Evolutionary conservation across 2,329 filamentous ascomycete species (phyloP), one percentile per base, ranked within the genome.

Genomic region (Exserohilum rostratum): DNA sequence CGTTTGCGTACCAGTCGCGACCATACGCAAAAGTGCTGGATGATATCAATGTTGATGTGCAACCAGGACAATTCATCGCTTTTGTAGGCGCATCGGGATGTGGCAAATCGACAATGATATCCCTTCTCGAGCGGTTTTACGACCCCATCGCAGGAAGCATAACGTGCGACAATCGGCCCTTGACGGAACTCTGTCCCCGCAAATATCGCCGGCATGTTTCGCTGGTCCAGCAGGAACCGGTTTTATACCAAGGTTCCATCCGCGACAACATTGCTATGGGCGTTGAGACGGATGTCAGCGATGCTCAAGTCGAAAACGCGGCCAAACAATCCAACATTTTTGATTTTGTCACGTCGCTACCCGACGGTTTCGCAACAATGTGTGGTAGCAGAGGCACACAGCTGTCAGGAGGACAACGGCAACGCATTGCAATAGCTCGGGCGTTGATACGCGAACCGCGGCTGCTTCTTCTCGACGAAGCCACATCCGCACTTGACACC

Each of bases 201-300:
- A 87, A 93, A 50, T 97, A 97, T 78, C 88, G 95, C 47, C 87
- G 84, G 15, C 86, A 88, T 73, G 85, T 98, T 60, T 89, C 93
- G 0, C 87, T 99, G 9, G 93, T 99, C 12, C 92, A 89, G 30
- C 95, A 98, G 72, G 95, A 98, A 73, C 93, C 95, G 0, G 96
- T 93, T 0, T 79, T 99, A 0, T 99, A 97, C 77, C 92, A 96
- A 74, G 95, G 93, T 38, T 93, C 89, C 0, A 91, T 99, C 67
- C 85, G 84, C 62, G 93, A 98, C 30, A 98, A 98, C 72, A 91
- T 98, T 58, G 77, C 96, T 5, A 84, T 98, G 2, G 74, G 73
- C 17, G 77, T 88, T 2, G 78, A 82, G 11, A 83, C 86, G 5
- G 80, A 87, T n/a, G 85, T 93, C 1, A 79, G 87, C 0, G 91